Base-by-base conservation (phyloP, 495 filamentous ascomycete genomes). In the Annulohypoxylon moriforme region DNA sequence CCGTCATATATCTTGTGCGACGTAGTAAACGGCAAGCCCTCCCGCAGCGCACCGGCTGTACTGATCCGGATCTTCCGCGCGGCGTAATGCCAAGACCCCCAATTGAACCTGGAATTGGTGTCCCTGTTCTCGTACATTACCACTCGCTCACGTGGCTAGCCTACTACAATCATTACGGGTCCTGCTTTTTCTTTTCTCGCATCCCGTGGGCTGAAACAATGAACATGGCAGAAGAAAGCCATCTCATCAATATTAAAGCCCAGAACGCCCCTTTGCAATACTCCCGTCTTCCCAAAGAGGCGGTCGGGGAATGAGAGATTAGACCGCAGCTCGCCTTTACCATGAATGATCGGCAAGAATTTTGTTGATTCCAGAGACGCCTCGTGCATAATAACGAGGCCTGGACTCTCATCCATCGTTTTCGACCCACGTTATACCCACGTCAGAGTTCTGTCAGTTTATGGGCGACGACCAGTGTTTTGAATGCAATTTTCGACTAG, bases 381-480 rank as follows among this genome's bases (percentile, higher is more conserved):
- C 13, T 40, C 20, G 6, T 73, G 64, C 70, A 65, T 49, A 18
- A 7, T 22, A 25, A 6, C 8, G 33, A 52, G 70, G 61, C 55
- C 65, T 73, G 70, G 70, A 64, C 65, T 72, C 60, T 60, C 59
- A 42, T 63, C 58, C 29, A 44, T 58, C 69, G 18, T 40, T 42
- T 52, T 55, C 47, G 56, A 69, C 50, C 66, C 66, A 69, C 71
- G 71, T 69, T 69, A 66, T 69, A 8, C 56, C 57, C 56, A 73
- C 66, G 66, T 73, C 71, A 73, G 71, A 62, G 59, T 73, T 50
- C 50, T 68, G 66, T 73, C 71, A 73, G 44, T 34, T 60, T 60
- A 52, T 64, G 14, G 31, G 59, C 38, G 24, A 63, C 44, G 44
- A 33, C 36, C 29, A 18, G 11, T 42, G 10, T 47, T 65, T 55